Base-by-base conservation (phyloP, 805 yeast species). In the Sporopachydermia quercuum region DNA sequence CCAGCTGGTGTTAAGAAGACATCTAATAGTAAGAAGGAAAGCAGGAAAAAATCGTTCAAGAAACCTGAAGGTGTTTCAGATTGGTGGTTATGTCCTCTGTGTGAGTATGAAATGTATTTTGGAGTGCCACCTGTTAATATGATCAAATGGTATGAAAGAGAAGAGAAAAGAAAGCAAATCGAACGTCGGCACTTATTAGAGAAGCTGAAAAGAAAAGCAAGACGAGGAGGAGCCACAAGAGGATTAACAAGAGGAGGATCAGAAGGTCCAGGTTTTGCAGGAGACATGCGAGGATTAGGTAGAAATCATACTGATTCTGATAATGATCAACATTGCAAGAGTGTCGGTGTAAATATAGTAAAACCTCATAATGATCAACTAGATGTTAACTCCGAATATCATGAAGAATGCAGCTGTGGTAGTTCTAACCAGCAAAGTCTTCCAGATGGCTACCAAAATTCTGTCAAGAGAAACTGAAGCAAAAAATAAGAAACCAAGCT, bases 71-170 rank as follows among this genome's bases (percentile, higher is more conserved):
- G 14, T 34, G 36, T 13, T 8, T 8, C 36, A 13, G 36, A 34
- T 34, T 15, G 36, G 16, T 36, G 38, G 38, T 8, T 63, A 44
- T 71, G 77, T 48, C 53, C 68, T 44, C 62, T 71, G 40, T 71
- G 77, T 51, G 74, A 70, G 45, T 71, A 70, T 49, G 71, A 69
- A 48, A 59, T 63, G 39, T 62, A 70, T 2, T 71, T 61, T 50
- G 76, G 76, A 1, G 54, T 53, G 36, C 66, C 68, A 38, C 76
- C 77, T 0, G 52, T 54, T 16, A 68, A 69, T 48, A 62, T 68
- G 63, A 66, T 70, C 43, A 66, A 63, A 48, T 66, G 72, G 68
- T 66, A 66, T 43, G 67, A 70, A 42, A 38, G 50, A 56, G 36
- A 48, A 57, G 34, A 43, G 37, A 35, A 42, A 45, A 39, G 63